phyloP scores from a whole-genome alignment of 345 rosid species.

The Salix viminalis region DNA sequence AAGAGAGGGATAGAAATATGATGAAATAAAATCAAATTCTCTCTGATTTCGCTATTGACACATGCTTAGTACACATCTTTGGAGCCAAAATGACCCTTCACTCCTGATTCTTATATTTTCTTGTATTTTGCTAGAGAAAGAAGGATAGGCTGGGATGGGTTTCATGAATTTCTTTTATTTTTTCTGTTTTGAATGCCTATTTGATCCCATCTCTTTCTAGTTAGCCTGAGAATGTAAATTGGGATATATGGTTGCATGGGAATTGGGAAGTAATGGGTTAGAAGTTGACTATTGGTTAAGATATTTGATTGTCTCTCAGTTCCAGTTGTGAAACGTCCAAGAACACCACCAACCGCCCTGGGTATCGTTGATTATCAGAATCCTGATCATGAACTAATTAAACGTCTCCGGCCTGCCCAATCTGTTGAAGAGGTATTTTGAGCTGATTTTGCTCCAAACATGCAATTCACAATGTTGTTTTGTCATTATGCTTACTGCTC shows the following conservation, averaged over 20 bases:
- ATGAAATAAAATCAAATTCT: background rate
- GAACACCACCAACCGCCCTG: slow-evolving; percentile 63
- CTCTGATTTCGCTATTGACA: background rate
- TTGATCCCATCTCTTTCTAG: background rate
- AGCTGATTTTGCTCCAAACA: background rate
- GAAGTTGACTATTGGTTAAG: slow-evolving; percentile 12
- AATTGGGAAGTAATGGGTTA: background rate
- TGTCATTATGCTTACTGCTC: slow-evolving; percentile 13
- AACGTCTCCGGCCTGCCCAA: slow-evolving; percentile 71
- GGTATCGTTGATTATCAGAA: slow-evolving; percentile 78
- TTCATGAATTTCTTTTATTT: background rate
- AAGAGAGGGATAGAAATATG: background rate
- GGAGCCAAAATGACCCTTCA: background rate
- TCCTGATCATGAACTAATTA: slow-evolving; percentile 79
- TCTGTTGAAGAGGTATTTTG: slow-evolving; percentile 70
- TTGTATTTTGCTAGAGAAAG: background rate
- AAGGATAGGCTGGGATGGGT: background rate
- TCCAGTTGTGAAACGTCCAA: slow-evolving; percentile 64
- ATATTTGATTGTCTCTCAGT: slow-evolving; percentile 30
- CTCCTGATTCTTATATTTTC: background rate
- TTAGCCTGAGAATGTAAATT: background rate
- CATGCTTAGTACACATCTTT: background rate
- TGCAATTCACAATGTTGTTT: slow-evolving; percentile 5
- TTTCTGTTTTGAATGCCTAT: background rate
- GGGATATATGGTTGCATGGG: background rate